phyloP scores from a whole-genome alignment of 805 yeast genomes.

The Grigorovia jiainica region DNA sequence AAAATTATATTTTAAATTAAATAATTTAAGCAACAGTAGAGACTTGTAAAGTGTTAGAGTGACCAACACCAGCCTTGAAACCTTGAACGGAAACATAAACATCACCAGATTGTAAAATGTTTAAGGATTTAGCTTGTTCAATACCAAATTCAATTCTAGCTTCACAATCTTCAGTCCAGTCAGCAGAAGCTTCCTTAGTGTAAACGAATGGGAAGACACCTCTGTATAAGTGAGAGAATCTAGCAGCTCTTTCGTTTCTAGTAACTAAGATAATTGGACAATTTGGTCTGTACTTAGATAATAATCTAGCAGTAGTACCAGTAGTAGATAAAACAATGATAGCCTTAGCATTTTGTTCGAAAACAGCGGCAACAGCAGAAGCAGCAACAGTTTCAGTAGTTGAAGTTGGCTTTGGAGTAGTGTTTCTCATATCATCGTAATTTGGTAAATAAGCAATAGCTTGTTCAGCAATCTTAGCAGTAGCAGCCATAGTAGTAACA shows the following conservation, averaged over 20 bases:
- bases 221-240: constrained; percentile 93
- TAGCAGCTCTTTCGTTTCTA: constrained; percentile 86
- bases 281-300: constrained; percentile 95
- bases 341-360: constrained; percentile 95
- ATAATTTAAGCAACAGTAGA: constrained; percentile 42
- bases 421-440: constrained; percentile 80
- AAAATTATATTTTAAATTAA: constrained; percentile 20
- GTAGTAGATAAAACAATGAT: constrained; percentile 92
- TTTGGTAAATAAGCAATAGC: constrained; percentile 81
- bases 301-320: constrained; percentile 91
- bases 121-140: constrained; percentile 76
- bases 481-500: constrained; percentile 97
- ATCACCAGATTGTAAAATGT: constrained; percentile 81
- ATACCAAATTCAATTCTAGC: constrained; percentile 89
- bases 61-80: constrained; percentile 97
- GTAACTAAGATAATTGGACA: constrained; percentile 97
- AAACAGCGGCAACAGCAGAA: constrained; percentile 93
- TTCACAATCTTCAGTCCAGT: constrained; percentile 97
- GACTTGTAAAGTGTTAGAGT: constrained; percentile 96
- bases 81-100: constrained; percentile 93
- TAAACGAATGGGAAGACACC: constrained; percentile 97
- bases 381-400: constrained; percentile 95
- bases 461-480: constrained; percentile 91
- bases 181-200: constrained; percentile 44
- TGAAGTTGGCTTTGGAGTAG: constrained; percentile 80